Conservation (phyloP, 192 early-diverging fungal species). For the Gigaspora rosea region DNA sequence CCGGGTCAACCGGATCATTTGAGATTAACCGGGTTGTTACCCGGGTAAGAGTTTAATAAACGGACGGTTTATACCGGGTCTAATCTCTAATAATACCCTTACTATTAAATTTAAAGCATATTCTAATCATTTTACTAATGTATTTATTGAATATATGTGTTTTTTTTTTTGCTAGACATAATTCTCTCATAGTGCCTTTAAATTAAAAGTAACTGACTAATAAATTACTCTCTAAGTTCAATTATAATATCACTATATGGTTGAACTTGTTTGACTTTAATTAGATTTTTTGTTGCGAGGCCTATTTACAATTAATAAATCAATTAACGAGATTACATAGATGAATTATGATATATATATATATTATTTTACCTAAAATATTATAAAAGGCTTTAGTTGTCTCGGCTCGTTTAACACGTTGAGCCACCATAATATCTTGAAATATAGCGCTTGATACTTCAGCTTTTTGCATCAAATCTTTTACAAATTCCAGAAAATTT, state of each 20-base stretch:
- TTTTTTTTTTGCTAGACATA: too few relatives aligned
- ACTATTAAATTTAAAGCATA: too few relatives aligned
- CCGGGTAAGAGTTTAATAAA: too few relatives aligned
- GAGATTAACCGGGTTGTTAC: too few relatives aligned
- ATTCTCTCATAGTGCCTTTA: too few relatives aligned
- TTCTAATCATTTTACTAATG: too few relatives aligned
- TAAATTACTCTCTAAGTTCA: not conserved
- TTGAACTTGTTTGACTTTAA: constrained; percentile 8
- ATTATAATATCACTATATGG: constrained; percentile 1
- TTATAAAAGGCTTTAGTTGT: constrained; percentile 3
- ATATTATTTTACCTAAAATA: constrained; percentile 16
- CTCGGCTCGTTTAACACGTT: not conserved
- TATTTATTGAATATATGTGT: too few relatives aligned
- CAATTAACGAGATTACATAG: not conserved
- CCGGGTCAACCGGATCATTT: too few relatives aligned
- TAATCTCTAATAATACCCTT: too few relatives aligned
- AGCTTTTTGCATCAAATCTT: not conserved
- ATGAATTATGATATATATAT: not conserved
- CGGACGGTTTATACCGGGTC: too few relatives aligned
- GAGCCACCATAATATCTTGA: constrained; percentile 16
- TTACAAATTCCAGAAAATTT: constrained; percentile 4
- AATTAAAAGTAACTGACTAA: not conserved
- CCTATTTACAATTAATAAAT: not conserved
- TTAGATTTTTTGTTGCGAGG: constrained; percentile 6
- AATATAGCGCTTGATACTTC: not conserved